These are phyloP conservation scores for Salvia splendens DNA, from an alignment of 257 asterid genomes.

Conservation along the genomic window DNA sequence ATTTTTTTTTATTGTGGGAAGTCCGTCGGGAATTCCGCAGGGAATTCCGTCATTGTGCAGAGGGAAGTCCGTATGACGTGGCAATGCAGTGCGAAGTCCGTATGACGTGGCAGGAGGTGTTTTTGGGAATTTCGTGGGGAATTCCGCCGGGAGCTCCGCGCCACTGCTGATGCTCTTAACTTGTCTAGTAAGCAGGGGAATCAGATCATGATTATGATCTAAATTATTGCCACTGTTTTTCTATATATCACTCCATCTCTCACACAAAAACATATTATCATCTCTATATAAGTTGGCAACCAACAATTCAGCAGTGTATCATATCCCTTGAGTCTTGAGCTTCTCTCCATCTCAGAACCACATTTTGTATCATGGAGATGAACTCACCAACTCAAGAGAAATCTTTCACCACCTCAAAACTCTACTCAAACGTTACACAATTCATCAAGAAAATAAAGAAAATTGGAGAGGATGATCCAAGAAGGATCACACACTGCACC, in stretches of 20 bases:
- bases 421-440: constrained; percentile 22
- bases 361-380: constrained; percentile 36
- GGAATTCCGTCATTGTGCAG: too few species aligned
- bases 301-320: neutral
- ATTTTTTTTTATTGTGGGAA: too few species aligned
- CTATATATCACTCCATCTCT: constrained; percentile 20
- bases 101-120: too few species aligned
- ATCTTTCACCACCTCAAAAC: constrained; percentile 27
- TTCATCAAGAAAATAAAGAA: constrained; percentile 33
- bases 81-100: too few species aligned
- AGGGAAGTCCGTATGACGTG: too few species aligned
- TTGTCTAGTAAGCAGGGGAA: constrained; percentile 11
- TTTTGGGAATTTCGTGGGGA: too few species aligned
- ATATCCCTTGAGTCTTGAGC: neutral
- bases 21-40: too few species aligned
- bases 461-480: constrained; percentile 66
- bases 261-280: neutral
- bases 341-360: neutral
- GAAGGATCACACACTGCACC: constrained; percentile 54
- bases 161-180: too few species aligned
- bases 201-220: constrained; percentile 28
- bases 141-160: too few species aligned
- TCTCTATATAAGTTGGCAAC: constrained; percentile 12
- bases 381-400: constrained; percentile 32
- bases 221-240: constrained; percentile 25